These are phyloP conservation scores for Penicillium sp. DNA, from an alignment of 2,329 filamentous ascomycete genomes.

Conservation along the genomic window DNA sequence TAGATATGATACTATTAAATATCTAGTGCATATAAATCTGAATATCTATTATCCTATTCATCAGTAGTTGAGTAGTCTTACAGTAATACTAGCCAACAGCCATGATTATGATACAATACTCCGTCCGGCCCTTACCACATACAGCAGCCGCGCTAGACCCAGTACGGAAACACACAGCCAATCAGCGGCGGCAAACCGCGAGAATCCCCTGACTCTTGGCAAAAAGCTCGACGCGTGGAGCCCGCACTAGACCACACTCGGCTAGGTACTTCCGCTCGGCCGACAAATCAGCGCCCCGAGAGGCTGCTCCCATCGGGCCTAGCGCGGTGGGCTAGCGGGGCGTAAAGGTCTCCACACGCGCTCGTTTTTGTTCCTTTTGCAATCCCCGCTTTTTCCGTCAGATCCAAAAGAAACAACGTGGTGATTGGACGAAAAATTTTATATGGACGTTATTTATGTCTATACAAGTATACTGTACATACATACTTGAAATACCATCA, in stretches of 20 bases:
- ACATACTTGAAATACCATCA: not conserved
- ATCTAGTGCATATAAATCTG: no score
- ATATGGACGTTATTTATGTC: not conserved
- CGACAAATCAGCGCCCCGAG: not conserved
- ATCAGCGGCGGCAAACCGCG: not conserved
- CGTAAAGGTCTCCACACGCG: not conserved
- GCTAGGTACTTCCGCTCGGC: no score
- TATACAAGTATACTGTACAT: not conserved
- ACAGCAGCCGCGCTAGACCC: not conserved
- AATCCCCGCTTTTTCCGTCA: not conserved
- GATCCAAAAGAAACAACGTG: no score
- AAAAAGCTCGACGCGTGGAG: conserved; percentile 5
- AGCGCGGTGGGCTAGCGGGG: not conserved
- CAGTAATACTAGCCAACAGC: not conserved
- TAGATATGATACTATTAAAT: no score
- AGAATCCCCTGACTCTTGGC: conserved; percentile 10
- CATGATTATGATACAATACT: not conserved
- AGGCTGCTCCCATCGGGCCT: not conserved
- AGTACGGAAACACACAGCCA: not conserved
- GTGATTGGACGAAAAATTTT: not conserved
- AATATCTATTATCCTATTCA: no score
- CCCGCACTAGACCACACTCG: no score
- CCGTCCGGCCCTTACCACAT: not conserved
- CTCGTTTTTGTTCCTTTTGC: not conserved
- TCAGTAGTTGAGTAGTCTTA: no score